Conservation (phyloP, 345 rosid genomes). For the Hypericum perforatum region DNA sequence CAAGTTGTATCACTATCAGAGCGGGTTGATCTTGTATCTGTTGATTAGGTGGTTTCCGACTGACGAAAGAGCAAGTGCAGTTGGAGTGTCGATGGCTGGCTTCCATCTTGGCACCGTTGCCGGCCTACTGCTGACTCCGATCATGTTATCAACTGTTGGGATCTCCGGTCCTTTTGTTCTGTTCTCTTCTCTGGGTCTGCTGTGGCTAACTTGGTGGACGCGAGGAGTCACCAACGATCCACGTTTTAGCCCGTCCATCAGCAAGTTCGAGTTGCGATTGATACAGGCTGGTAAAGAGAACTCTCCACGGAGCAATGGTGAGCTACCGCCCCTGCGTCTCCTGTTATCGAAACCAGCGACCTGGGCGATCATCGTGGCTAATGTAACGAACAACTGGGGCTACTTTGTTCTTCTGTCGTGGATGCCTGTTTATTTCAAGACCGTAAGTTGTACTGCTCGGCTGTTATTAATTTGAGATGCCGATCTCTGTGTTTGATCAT, state of each 20-base stretch:
- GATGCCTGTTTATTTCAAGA: conserved; percentile 97
- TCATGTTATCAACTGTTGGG: conserved; percentile 61
- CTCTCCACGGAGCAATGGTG: conserved; percentile 18
- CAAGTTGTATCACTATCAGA: too few relatives aligned
- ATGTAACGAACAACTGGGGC: conserved; percentile 92
- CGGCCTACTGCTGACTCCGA: conserved; percentile 73
- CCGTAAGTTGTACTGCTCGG: conserved; percentile 30
- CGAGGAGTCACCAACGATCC: conserved; percentile 55
- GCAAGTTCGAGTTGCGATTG: conserved; percentile 47
- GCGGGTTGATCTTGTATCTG: too few relatives aligned
- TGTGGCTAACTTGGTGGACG: conserved; percentile 68
- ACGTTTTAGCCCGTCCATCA: conserved; percentile 44
- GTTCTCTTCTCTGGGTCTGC: conserved; percentile 60
- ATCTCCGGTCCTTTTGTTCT: conserved; percentile 70
- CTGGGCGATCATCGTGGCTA: conserved; percentile 86
- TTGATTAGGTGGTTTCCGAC: conserved; percentile 68
- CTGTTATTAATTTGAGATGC: background rate
- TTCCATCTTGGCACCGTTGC: conserved; percentile 87
- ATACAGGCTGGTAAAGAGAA: conserved; percentile 65
- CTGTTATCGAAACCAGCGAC: conserved; percentile 64
- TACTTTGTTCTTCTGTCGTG: conserved; percentile 94
- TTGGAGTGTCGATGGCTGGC: conserved; percentile 91
- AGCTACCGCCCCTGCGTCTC: conserved; percentile 41
- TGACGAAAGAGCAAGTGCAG: conserved; percentile 78
- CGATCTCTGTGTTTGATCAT: background rate